Conservation (phyloP, 2,329 filamentous ascomycete genomes). For the Calonectria naviculata region DNA sequence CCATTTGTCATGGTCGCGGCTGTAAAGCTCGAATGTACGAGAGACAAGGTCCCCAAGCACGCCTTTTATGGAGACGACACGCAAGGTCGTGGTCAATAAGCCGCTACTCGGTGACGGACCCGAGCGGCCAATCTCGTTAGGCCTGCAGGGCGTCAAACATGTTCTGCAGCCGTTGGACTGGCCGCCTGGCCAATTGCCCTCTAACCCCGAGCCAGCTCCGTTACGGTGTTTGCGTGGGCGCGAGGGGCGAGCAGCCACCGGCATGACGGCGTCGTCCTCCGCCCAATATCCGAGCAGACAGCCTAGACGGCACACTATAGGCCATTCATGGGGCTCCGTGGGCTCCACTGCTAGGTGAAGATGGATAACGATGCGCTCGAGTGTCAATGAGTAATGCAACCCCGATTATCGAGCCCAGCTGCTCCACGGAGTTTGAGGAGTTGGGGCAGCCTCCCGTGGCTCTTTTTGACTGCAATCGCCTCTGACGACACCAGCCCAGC, state of each 20-base stretch:
- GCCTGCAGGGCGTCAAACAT: neutral
- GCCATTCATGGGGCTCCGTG: neutral
- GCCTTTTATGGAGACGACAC: neutral
- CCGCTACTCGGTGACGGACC: constrained; percentile 5
- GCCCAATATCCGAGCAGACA: constrained; percentile 15
- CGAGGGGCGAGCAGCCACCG: constrained; percentile 3
- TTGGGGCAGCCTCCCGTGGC: neutral
- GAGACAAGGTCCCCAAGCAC: neutral
- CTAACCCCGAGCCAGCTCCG: constrained; percentile 17
- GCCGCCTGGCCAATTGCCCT: neutral
- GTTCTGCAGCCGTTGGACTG: neutral
- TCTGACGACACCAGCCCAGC: neutral
- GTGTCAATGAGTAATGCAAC: constrained; percentile 18
- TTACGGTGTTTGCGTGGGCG: constrained; percentile 3
- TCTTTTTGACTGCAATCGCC: neutral
- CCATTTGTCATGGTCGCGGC: neutral
- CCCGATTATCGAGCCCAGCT: neutral
- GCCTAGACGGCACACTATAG: neutral
- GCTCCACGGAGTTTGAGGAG: constrained; percentile 19
- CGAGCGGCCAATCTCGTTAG: neutral
- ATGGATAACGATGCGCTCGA: neutral
- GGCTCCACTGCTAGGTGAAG: neutral
- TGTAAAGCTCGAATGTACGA: neutral
- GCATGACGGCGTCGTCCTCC: neutral
- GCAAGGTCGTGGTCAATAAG: neutral